Base-by-base conservation (phyloP, 768 basidiomycete genomes). In the Chlorophyllum brunneum region DNA sequence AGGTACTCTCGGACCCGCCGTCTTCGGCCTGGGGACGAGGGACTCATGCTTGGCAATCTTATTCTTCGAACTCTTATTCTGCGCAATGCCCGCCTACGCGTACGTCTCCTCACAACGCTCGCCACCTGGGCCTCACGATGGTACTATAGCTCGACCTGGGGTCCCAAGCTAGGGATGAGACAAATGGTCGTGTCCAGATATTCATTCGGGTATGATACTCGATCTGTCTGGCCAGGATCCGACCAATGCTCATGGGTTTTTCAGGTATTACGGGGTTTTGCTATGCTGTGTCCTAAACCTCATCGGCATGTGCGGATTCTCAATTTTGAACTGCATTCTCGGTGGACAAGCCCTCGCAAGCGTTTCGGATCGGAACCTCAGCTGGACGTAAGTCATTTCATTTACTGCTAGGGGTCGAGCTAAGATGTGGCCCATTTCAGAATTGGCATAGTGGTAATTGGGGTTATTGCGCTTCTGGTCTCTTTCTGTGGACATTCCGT, bases 91-190 rank as follows among this genome's bases (percentile, higher is more conserved):
- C 4, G 81, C 83, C 4, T 88, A 86, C 59, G 43, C 51, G 51
- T 52, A 38, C 33, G 51, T 44, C 8, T 40, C 9, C 65, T 87
- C 81, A 83, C 41, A 55, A 68, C n/a, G n/a, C n/a, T 43, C 22
- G 48, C 15, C 23, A n/a, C 3, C 5, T 2, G 16, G 5, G 24
- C 36, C 9, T 16, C 10, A 40, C 2, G 20, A 51, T 11, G 9
- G 16, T 27, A 45, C 45, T n/a, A n/a, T n/a, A 76, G 75, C 24
- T 61, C 72, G 11, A 89, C 85, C 18, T 92, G 88, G 80, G 91
- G 93, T n/a, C 88, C 92, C 0, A 85, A 83, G 64, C 71, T 89
- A 0, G 93, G 93, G 9, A 80, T 94, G 73, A 78, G 93, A 11
- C 90, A 92, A 59, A 91, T 94, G 88, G 81, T 91, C 20, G 78